Conservation (phyloP, 805 yeast species). For the Ogataea populi-albae region DNA sequence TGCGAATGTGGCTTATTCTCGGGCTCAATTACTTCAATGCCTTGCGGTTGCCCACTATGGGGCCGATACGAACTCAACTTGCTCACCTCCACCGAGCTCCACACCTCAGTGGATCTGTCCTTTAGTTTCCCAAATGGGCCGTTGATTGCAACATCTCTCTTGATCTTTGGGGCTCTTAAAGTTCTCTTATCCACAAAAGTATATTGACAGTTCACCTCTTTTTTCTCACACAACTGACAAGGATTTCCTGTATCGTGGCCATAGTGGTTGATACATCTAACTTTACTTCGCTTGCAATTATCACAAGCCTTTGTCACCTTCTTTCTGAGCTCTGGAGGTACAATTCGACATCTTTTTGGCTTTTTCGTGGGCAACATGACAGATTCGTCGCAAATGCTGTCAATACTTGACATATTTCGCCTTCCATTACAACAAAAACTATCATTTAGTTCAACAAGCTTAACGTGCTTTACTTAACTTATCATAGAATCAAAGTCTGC, state of each 20-base stretch:
- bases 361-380: slow-evolving; percentile 1
- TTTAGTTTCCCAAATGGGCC: slow-evolving; percentile 1
- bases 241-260: slow-evolving; percentile 15
- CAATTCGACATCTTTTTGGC: slow-evolving; percentile 8
- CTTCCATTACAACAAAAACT: no score
- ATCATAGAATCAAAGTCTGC: no score
- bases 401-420: no score
- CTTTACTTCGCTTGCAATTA: slow-evolving; percentile 42
- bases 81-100: no score
- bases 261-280: slow-evolving; percentile 19
- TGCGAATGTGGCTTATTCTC: no score
- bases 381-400: no score
- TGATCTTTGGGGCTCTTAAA: slow-evolving; percentile 6
- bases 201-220: slow-evolving; percentile 27
- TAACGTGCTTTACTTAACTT: no score
- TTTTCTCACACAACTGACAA: slow-evolving; percentile 19
- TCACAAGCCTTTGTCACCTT: slow-evolving; percentile 49
- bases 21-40: no score
- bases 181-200: slow-evolving; percentile 16
- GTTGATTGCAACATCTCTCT: background rate
- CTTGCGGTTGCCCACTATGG: no score
- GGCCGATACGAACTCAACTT: no score
- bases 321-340: slow-evolving; percentile 22
- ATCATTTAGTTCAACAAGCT: no score
- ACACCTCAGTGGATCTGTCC: no score